These are phyloP conservation scores for Castanea crenata DNA, from an alignment of 306 rosid species.

Conservation along the genomic window DNA sequence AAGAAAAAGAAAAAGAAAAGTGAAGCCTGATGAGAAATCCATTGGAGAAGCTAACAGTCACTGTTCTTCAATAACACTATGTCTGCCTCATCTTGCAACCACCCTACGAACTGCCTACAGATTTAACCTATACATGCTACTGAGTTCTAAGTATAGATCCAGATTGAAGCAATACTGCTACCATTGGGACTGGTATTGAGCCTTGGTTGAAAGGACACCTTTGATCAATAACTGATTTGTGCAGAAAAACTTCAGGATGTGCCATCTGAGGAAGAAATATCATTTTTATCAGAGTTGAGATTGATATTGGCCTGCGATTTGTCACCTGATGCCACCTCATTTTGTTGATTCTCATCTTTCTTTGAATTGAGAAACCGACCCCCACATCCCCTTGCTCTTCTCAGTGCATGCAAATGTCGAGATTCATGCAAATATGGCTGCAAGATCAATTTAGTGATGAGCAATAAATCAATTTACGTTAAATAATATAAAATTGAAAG, in stretches of 20 bases:
- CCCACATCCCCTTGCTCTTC: constrained; percentile 69
- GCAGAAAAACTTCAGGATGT: constrained; percentile 25
- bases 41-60: not conserved
- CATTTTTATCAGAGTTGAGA: constrained; percentile 46
- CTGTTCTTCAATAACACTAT: constrained; percentile 7
- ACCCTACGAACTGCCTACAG: constrained; percentile 58
- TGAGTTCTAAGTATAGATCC: constrained; percentile 39
- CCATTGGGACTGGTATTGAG: constrained; percentile 28
- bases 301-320: constrained; percentile 45
- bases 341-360: constrained; percentile 44
- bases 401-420: constrained; percentile 57
- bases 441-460: constrained; percentile 27
- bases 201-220: constrained; percentile 27
- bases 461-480: not conserved
- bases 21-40: constrained; percentile 10
- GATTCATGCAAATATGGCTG: constrained; percentile 74
- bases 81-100: constrained; percentile 43
- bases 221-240: constrained; percentile 10
- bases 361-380: constrained; percentile 62
- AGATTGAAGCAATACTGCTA: constrained; percentile 36
- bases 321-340: constrained; percentile 38
- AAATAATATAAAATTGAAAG: not conserved
- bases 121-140: constrained; percentile 56
- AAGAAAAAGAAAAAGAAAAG: not conserved
- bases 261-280: constrained; percentile 41